A percentile compares a stretch with the other conserved stretches of the same genome.
phyloP scores from a whole-genome alignment of 495 filamentous ascomycete genomes.

The Stereocaulon alpinum region DNA sequence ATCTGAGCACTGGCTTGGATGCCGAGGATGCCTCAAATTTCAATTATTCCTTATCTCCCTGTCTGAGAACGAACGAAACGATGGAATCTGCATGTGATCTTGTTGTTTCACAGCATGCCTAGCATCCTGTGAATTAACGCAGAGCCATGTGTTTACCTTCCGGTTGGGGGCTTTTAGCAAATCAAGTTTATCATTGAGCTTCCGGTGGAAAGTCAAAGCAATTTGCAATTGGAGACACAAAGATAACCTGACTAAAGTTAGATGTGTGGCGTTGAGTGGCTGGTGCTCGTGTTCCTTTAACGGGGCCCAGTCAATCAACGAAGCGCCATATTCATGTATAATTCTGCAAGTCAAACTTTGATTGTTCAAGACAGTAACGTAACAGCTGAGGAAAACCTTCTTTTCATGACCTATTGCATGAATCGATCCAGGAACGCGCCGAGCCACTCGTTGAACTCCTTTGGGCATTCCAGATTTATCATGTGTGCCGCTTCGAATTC shows the following conservation, averaged over 20 bases:
- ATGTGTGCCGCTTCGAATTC: slow-evolving; percentile 7
- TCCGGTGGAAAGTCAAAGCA: background rate
- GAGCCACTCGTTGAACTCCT: slow-evolving; percentile 3
- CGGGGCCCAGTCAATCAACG: background rate
- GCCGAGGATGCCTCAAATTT: background rate
- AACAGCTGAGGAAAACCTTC: too few relatives aligned
- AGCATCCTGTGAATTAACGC: background rate
- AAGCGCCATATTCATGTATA: background rate
- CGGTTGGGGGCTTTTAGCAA: background rate
- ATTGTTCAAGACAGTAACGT: background rate
- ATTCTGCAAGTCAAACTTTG: background rate
- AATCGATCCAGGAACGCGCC: background rate
- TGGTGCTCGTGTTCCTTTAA: background rate
- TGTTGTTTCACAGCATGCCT: background rate
- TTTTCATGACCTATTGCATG: background rate
- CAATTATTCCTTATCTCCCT: background rate
- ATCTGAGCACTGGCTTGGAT: background rate
- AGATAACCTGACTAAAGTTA: background rate
- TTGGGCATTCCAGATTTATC: slow-evolving; percentile 12
- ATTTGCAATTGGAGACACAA: background rate
- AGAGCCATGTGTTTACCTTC: background rate
- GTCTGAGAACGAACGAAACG: background rate
- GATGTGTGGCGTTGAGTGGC: background rate
- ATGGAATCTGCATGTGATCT: slow-evolving; percentile 1
- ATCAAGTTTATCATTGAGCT: background rate